Evolutionary conservation across 768 basidiomycete genomes (phyloP).

Genomic region (Hygrophoropsis aurantiaca): DNA sequence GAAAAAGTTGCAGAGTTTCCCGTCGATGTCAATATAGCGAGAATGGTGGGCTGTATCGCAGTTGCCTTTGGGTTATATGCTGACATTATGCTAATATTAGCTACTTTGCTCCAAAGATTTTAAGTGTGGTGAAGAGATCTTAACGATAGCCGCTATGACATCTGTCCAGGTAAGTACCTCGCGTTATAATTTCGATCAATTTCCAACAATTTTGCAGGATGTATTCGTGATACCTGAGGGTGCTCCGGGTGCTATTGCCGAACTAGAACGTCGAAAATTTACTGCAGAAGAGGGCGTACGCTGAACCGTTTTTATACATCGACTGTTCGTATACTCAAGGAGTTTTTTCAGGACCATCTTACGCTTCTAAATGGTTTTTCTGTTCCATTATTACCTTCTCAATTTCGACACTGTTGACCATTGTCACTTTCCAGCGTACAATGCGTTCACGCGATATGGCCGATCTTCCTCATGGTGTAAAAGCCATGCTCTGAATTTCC

Average conservation of each 20-base stretch:
- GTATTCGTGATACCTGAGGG: constrained; percentile 89
- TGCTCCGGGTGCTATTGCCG: constrained; percentile 79
- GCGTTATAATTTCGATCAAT: neutral
- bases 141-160: constrained; percentile 96
- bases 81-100: constrained; percentile 40
- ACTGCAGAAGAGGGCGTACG: constrained; percentile 96
- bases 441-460: constrained; percentile 84
- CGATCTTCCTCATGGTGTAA: constrained; percentile 92
- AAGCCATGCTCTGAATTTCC: constrained; percentile 87
- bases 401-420: constrained; percentile 5
- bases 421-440: constrained; percentile 66
- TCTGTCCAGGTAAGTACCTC: constrained; percentile 67
- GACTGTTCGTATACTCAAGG: constrained; percentile 8
- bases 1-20: constrained; percentile 92
- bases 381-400: neutral
- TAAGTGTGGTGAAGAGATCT: constrained; percentile 90
- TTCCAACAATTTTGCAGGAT: constrained; percentile 51
- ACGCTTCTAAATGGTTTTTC: constrained; percentile 84
- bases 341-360: constrained; percentile 74
- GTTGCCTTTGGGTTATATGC: neutral
- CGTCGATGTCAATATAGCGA: constrained; percentile 88
- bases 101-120: constrained; percentile 83
- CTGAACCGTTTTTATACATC: constrained; percentile 4
- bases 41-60: constrained; percentile 64
- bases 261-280: constrained; percentile 92